Conservation (phyloP, 2,329 filamentous ascomycete genomes). For the Pseudogymnoascus sp. region DNA sequence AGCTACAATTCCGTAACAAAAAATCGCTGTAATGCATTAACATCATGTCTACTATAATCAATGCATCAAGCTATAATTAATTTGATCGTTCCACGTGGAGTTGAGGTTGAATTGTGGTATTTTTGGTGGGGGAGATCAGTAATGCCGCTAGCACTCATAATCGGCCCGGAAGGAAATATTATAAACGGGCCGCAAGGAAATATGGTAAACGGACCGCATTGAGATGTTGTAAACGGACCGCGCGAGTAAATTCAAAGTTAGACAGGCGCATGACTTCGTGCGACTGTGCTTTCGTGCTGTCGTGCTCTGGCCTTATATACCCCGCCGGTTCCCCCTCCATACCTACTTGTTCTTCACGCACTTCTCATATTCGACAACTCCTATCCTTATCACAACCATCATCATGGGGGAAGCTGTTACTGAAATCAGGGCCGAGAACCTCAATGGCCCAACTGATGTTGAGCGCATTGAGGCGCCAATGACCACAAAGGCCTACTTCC, state of each 20-base stretch:
- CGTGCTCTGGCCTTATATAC: background rate
- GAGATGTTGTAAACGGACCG: background rate
- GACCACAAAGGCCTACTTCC: constrained; percentile 59
- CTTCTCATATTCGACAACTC: background rate
- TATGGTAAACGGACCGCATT: background rate
- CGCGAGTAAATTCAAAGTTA: background rate
- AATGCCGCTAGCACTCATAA: background rate
- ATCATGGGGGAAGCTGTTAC: background rate
- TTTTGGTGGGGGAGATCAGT: background rate
- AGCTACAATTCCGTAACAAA: background rate
- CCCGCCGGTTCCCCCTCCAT: background rate
- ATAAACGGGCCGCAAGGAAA: background rate
- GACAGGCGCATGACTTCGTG: background rate
- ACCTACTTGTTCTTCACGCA: background rate
- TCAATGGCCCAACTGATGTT: constrained; percentile 48
- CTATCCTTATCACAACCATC: background rate
- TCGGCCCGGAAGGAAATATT: background rate
- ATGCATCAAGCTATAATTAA: background rate
- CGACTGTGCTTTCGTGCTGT: background rate
- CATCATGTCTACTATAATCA: background rate
- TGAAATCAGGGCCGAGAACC: background rate
- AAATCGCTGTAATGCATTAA: background rate
- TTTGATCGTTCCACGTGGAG: background rate
- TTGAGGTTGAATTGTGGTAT: background rate
- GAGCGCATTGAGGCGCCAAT: constrained; percentile 59